Percentiles rank a stretch among this genome's conserved stretches.
These are phyloP conservation scores for Selaginella tamariscina DNA, from an alignment of 75 land plant genomes.

Conservation along the genomic window DNA sequence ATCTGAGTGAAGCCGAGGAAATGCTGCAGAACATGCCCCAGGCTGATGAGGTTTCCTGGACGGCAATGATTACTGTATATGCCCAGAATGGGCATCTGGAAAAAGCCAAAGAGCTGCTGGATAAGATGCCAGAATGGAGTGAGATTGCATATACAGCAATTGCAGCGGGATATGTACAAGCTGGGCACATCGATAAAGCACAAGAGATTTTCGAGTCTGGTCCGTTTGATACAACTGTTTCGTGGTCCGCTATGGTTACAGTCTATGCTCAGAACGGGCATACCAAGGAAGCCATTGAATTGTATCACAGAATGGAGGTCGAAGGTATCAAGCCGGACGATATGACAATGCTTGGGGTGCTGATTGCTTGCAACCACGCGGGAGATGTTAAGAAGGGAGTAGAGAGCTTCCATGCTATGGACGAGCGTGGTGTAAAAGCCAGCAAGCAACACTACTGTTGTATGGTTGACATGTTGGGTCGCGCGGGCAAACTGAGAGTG, in stretches of 20 bases:
- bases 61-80: background rate
- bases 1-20: background rate
- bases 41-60: background rate
- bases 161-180: background rate
- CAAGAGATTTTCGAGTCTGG: background rate
- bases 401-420: background rate
- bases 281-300: background rate
- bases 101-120: background rate
- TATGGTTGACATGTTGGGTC: background rate
- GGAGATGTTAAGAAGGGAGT: background rate
- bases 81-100: background rate
- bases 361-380: background rate
- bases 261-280: constrained; percentile 10
- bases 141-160: background rate
- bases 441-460: background rate
- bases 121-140: background rate
- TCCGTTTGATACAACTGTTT: background rate
- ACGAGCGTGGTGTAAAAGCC: background rate
- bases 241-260: constrained; percentile 3
- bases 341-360: background rate
- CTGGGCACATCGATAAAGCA: background rate
- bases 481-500: background rate
- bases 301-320: background rate
- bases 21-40: background rate
- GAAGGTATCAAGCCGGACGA: background rate